Evolutionary conservation across 176 grass and related monocot species (phyloP).

Genomic region (Elymus sibiricus): DNA sequence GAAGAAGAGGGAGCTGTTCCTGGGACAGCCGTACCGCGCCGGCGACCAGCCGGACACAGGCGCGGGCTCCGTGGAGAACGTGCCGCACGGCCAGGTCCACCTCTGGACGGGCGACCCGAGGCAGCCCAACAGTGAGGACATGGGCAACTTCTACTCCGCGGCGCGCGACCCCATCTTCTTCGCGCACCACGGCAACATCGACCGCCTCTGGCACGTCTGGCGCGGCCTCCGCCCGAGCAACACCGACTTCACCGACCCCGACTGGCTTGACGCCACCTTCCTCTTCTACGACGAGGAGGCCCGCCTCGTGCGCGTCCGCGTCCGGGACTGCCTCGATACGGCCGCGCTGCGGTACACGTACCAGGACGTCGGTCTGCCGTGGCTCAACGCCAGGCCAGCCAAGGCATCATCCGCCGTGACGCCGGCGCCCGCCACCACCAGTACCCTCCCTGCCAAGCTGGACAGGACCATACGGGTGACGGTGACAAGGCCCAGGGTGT

Average conservation of each 20-base stretch:
- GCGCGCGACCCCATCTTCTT: conserved; percentile 63
- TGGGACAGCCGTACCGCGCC: conserved; percentile 53
- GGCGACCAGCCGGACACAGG: conserved; percentile 47
- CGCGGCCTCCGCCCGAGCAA: conserved; percentile 14
- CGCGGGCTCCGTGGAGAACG: conserved; percentile 28
- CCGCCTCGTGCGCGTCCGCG: conserved; percentile 45
- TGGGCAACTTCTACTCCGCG: conserved; percentile 63
- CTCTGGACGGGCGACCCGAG: conserved; percentile 23
- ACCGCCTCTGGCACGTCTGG: conserved; percentile 64
- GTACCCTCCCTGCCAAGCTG: conserved; percentile 36
- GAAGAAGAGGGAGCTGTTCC: conserved; percentile 54
- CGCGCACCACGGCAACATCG: conserved; percentile 57
- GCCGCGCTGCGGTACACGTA: conserved; percentile 45
- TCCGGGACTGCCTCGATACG: conserved; percentile 47
- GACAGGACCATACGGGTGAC: conserved; percentile 14
- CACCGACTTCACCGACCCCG: conserved; percentile 46
- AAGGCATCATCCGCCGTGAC: not conserved
- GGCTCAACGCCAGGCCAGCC: conserved; percentile 28
- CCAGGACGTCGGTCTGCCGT: conserved; percentile 63
- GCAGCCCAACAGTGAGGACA: conserved; percentile 39
- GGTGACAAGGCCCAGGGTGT: conserved; percentile 34
- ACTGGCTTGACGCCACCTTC: conserved; percentile 76
- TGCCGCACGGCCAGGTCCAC: conserved; percentile 43
- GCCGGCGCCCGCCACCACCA: not conserved
- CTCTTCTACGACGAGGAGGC: conserved; percentile 82